Percentiles rank a stretch among this genome's conserved stretches.
phyloP scores from a whole-genome alignment of 257 asterid species.

The Mitragyna speciosa region DNA sequence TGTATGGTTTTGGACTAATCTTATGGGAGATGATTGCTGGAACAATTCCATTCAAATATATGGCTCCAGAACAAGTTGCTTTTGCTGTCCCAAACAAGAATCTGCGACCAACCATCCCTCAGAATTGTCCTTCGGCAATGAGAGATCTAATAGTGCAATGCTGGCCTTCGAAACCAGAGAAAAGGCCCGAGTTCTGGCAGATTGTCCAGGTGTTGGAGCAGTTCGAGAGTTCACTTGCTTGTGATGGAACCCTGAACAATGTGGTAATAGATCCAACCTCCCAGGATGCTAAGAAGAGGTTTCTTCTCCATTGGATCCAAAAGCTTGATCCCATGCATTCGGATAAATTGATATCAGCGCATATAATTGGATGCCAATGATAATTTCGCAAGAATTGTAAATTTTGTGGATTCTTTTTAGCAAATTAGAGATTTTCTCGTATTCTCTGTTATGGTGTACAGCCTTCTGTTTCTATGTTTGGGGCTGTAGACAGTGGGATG shows the following conservation, averaged over 20 bases:
- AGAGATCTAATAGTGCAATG: no score
- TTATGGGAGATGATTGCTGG: constrained; percentile 86
- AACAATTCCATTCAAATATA: constrained; percentile 70
- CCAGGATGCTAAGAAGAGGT: background rate
- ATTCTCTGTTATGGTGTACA: no score
- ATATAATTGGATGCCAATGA: background rate
- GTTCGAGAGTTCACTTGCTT: constrained; percentile 41
- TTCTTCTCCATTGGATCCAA: background rate
- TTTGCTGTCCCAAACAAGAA: constrained; percentile 81
- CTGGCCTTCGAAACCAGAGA: no score
- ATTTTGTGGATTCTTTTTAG: no score
- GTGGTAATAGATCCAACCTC: background rate
- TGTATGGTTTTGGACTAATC: constrained; percentile 81
- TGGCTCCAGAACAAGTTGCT: constrained; percentile 88
- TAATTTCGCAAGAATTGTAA: background rate
- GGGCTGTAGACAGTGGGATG: no score
- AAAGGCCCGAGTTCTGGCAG: no score
- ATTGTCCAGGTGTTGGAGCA: constrained; percentile 76
- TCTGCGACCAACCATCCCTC: constrained; percentile 66
- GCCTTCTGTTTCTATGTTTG: no score
- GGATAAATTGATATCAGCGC: background rate
- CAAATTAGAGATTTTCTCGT: no score
- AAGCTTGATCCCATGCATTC: no score
- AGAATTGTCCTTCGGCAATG: constrained; percentile 66
- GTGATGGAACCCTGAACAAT: constrained; percentile 1